Evolutionary conservation across 148 eudicot genomes (phyloP).

Genomic region (Rhododendron ovatum): DNA sequence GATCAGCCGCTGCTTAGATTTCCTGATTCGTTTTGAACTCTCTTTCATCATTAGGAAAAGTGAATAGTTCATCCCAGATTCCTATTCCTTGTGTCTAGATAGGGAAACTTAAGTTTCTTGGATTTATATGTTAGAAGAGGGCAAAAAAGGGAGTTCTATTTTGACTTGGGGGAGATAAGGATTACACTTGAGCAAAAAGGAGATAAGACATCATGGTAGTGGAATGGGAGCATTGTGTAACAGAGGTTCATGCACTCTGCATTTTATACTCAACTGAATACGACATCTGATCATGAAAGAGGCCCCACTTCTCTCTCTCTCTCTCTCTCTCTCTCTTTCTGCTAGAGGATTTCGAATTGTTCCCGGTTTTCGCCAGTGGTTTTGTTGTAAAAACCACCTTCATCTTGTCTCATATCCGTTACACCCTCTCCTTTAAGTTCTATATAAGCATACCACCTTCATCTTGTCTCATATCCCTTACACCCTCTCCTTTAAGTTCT

Average conservation of each 20-base stretch:
- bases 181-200: background rate
- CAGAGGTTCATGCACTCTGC: background rate
- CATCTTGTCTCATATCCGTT: background rate
- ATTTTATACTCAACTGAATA: background rate
- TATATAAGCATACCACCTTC: background rate
- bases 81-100: background rate
- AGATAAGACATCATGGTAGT: background rate
- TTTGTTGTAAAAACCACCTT: background rate
- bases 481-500: background rate
- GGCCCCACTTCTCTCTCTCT: background rate
- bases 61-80: background rate
- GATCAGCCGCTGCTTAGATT: background rate
- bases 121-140: background rate
- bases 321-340: constrained; percentile 3
- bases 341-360: background rate
- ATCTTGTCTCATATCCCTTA: background rate
- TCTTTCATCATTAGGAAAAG: background rate
- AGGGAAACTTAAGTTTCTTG: background rate
- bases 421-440: background rate
- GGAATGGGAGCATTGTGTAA: background rate
- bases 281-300: background rate
- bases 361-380: background rate
- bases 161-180: background rate
- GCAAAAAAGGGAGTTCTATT: background rate
- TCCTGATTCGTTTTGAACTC: background rate